Percentiles rank a stretch among this genome's conserved stretches.
Evolutionary conservation across 176 grass and related monocot genomes (phyloP).

Genomic region (Alloteropsis semialata): DNA sequence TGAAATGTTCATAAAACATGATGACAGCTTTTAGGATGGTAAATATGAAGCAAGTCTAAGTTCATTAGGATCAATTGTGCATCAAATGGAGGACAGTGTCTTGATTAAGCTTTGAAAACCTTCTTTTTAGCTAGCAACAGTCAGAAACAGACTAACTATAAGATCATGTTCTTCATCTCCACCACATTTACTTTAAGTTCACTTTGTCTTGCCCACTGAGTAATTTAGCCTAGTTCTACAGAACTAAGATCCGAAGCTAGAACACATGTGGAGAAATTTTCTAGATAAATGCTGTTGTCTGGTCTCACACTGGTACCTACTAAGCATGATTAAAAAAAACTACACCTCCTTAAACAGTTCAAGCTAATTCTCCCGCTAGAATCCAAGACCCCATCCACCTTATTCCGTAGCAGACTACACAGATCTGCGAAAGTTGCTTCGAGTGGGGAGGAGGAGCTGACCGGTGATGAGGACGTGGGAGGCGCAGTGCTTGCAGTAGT

Average conservation of each 20-base stretch:
- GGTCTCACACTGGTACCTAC: not conserved
- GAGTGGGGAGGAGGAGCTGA: constrained; percentile 20
- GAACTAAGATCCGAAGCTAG: not conserved
- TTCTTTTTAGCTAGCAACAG: not conserved
- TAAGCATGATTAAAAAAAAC: not conserved
- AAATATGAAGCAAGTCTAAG: not conserved
- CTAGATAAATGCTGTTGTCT: not conserved
- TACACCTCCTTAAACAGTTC: not conserved
- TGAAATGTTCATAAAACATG: not conserved
- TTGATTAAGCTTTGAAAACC: not conserved
- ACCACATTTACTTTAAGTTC: not conserved
- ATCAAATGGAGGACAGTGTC: not conserved
- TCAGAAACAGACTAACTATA: not conserved
- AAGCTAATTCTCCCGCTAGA: not conserved
- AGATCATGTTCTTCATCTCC: not conserved
- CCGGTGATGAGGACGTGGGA: constrained; percentile 97
- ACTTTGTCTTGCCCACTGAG: not conserved
- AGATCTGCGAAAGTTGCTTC: constrained; percentile 27
- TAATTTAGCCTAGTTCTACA: too few relatives aligned
- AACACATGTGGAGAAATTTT: not conserved
- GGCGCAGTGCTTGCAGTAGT: constrained; percentile 98
- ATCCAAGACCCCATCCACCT: not conserved
- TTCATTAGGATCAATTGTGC: not conserved
- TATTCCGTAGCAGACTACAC: not conserved
- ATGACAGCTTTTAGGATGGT: not conserved